Evolutionary conservation across 78 protist genomes (phyloP), one percentile per base, ranked within the genome.

Genomic region (Chrysochromulina tobinii): DNA sequence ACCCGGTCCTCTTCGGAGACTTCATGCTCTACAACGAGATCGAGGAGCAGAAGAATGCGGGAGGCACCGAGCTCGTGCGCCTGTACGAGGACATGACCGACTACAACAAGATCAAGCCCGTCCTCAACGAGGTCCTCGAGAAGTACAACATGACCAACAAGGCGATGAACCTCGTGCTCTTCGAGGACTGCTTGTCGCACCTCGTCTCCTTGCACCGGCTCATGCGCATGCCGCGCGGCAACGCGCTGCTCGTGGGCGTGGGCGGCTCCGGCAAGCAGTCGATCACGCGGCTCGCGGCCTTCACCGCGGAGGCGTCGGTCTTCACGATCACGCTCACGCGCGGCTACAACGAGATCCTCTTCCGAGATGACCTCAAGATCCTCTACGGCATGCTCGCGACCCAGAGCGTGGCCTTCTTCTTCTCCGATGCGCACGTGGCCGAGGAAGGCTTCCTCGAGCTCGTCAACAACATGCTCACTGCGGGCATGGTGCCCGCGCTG

Each of bases 201-300:
- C 87, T 97, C 27, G 18, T 89, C 25, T 95, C 97, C 85, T 68
- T 97, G 25, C 66, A 89, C 67, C 93, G 99, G 68, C 92, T 97
- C 67, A 61, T 97, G 53, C 67, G 94, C 57, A 67, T 93, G 75
- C 91, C 91, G n/a, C 92, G 97, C 8, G 99, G 97, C 58, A 89
- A 97, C 79, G 96, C 97, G n/a, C 96, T 97, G n/a, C 95, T 95
- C 23, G 95, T 97, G 18, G 98, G 98, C 48, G 93, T 94, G 55
- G 98, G 97, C 20, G 98, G 99, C 50, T 83, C 92, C 21, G 99
- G 99, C 50, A 94, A 94, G 90, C 95, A 95, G 93, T 69, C 94
- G 23, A 87, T 97, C 51, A 94, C 98, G 18, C 81, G 94, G 5
- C 94, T 97, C 61, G 96, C 97, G 51, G 73, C 97, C n/a, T 91